phyloP scores from a whole-genome alignment of 192 early-diverging fungal genomes.

The Lobosporangium transversale region DNA sequence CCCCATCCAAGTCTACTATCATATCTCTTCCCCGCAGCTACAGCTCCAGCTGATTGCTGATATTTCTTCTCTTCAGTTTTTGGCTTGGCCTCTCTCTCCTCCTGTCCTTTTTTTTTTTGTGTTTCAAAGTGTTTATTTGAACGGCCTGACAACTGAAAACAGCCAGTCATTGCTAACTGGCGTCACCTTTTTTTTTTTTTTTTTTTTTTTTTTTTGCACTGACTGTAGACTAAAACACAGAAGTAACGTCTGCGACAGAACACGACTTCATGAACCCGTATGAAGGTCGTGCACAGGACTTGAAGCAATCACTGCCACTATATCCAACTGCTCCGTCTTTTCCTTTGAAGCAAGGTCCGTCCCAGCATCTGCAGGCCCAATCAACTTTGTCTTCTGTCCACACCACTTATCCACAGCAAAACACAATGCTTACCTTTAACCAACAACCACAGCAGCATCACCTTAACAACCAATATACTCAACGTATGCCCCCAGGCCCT shows the following conservation, averaged over 20 bases:
- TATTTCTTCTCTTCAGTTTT: constrained; percentile 7
- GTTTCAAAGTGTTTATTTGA: no score
- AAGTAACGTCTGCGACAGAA: no score
- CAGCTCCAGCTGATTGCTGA: no score
- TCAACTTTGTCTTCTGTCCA: constrained; percentile 11
- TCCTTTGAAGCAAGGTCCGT: constrained; percentile 4
- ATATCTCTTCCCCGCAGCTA: neutral
- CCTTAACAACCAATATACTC: constrained; percentile 45
- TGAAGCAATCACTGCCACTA: constrained; percentile 24
- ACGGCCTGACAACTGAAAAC: no score
- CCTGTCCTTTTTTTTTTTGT: constrained; percentile 15
- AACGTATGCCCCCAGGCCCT: constrained; percentile 23
- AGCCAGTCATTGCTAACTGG: no score
- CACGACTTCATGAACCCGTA: constrained; percentile 30
- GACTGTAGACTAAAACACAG: no score
- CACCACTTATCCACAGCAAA: constrained; percentile 15
- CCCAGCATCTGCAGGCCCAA: constrained; percentile 6
- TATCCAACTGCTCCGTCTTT: constrained; percentile 11
- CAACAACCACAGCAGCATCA: constrained; percentile 48
- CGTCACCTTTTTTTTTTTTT: no score
- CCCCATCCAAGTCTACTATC: no score
- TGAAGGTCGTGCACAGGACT: constrained; percentile 23
- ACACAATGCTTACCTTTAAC: constrained; percentile 47
- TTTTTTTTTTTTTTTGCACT: no score
- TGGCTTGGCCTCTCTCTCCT: constrained; percentile 14